A percentile compares a stretch with the other conserved stretches of the same genome.
These are phyloP conservation scores for Aureobasidium uvarum DNA, from an alignment of 2,329 filamentous ascomycete species.

Conservation along the genomic window DNA sequence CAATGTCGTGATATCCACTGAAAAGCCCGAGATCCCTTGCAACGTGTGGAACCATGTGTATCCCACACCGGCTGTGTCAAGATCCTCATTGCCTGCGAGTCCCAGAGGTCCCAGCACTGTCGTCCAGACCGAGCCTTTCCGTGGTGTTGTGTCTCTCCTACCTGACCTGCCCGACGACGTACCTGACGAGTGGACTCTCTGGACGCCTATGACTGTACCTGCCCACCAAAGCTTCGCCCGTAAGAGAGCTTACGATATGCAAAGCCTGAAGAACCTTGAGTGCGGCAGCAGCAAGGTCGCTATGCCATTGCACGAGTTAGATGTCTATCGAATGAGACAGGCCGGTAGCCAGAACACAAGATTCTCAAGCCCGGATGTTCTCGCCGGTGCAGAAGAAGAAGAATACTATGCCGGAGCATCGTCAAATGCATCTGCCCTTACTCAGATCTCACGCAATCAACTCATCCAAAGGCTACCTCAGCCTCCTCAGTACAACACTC, in stretches of 20 bases:
- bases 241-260: neutral
- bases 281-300: neutral
- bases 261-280: neutral
- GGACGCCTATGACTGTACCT: neutral
- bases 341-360: neutral
- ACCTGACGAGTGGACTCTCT: neutral
- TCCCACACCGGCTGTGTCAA: neutral
- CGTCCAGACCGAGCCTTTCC: slow-evolving; percentile 6
- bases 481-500: neutral
- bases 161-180: neutral
- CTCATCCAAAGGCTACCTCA: neutral
- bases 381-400: slow-evolving; percentile 9
- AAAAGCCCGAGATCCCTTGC: neutral
- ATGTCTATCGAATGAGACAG: neutral
- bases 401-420: neutral
- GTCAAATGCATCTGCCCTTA: neutral
- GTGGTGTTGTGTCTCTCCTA: neutral
- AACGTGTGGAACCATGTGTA: neutral
- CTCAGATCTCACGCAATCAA: neutral
- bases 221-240: neutral
- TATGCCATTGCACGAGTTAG: neutral
- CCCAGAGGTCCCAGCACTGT: neutral
- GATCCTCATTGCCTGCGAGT: neutral
- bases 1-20: neutral
- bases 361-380: neutral